phyloP scores from a whole-genome alignment of 441 rosid genomes.

The Jatropha podagrica region DNA sequence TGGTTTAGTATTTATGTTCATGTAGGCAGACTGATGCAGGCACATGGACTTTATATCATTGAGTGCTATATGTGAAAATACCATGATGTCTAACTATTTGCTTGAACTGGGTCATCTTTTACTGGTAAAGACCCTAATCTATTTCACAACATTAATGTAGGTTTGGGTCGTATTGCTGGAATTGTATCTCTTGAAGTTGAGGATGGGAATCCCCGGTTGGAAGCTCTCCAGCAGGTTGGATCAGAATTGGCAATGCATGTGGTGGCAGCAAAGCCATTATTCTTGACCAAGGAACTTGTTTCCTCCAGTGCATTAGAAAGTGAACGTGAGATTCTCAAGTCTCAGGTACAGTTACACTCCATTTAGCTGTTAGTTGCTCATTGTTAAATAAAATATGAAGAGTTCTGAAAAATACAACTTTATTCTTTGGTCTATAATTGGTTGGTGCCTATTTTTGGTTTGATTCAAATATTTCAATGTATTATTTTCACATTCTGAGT shows the following conservation, averaged over 20 bases:
- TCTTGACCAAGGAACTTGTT: conserved; percentile 71
- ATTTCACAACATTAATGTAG: conserved; percentile 29
- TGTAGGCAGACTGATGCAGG: not conserved
- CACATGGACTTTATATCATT: not conserved
- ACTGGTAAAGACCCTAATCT: conserved; percentile 6
- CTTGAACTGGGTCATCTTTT: conserved; percentile 4
- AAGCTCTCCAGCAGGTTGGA: conserved; percentile 67
- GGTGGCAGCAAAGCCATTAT: conserved; percentile 89
- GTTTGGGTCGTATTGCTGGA: conserved; percentile 92
- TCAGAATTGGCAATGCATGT: conserved; percentile 96
- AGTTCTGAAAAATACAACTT: not conserved
- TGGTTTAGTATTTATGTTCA: conserved; percentile 4
- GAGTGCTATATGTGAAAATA: not conserved
- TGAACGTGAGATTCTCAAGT: conserved; percentile 86
- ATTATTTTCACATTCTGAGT: not conserved
- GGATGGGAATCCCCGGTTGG: conserved; percentile 45
- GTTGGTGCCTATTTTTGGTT: not conserved
- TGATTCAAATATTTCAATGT: not conserved
- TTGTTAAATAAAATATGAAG: not conserved
- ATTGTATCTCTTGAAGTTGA: conserved; percentile 77
- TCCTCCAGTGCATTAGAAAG: conserved; percentile 65
- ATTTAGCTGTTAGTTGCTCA: conserved; percentile 4
- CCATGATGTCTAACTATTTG: conserved; percentile 6
- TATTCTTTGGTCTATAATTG: not conserved
- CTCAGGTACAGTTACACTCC: conserved; percentile 58